phyloP scores from a whole-genome alignment of 2,329 filamentous ascomycete species.

The Hymenoscyphus occultus region DNA sequence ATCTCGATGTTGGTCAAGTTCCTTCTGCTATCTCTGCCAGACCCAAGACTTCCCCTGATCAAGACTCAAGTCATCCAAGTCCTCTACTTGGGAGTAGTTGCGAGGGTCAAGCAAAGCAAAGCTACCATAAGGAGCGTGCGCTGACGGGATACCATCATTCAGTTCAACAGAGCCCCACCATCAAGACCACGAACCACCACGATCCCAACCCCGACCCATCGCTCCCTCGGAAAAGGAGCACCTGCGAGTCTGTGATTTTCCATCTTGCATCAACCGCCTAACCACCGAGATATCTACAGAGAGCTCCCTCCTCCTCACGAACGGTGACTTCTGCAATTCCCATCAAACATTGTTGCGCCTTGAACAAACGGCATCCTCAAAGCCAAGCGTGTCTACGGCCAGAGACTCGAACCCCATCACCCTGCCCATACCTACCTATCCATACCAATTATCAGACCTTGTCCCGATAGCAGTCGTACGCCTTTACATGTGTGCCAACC shows the following conservation, averaged over 20 bases:
- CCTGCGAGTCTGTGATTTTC: not conserved
- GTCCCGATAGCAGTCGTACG: not conserved
- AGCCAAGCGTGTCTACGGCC: not conserved
- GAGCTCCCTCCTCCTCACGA: not conserved
- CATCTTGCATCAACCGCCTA: not conserved
- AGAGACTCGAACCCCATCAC: not conserved
- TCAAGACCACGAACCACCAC: not conserved
- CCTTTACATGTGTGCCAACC: not conserved
- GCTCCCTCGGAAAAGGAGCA: not conserved
- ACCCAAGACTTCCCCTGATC: not conserved
- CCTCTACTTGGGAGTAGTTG: not conserved
- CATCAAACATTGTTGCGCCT: not conserved
- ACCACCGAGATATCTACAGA: not conserved
- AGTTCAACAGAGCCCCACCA: slow-evolving; percentile 5
- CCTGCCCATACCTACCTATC: not conserved
- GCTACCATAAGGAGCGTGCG: not conserved
- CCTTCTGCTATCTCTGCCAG: not conserved
- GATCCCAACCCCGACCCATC: not conserved
- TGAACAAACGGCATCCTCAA: not conserved
- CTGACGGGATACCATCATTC: slow-evolving; percentile 6
- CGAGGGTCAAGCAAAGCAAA: not conserved
- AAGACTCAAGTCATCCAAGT: not conserved
- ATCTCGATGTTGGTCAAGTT: not conserved
- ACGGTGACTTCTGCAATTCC: not conserved
- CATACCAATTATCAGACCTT: not conserved